These are phyloP conservation scores for Xerocomus minutiporus DNA, from an alignment of 1,284 basidiomycete species.

Conservation along the genomic window DNA sequence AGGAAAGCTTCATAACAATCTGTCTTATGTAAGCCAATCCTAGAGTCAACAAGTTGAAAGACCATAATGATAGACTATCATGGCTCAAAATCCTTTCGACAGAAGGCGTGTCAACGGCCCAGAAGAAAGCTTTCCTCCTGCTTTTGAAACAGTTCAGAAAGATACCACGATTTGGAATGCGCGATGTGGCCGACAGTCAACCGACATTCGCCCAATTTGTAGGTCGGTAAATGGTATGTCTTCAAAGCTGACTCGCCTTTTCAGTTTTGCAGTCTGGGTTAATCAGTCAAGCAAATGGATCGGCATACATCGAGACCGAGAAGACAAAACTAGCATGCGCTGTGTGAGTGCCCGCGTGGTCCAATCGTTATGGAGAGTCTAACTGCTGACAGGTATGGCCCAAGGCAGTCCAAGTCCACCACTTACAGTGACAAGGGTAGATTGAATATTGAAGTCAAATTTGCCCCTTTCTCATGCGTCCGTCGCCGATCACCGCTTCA, in stretches of 20 bases:
- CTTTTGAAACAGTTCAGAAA: slow-evolving; percentile 48
- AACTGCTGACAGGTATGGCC: slow-evolving; percentile 73
- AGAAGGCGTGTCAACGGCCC: slow-evolving; percentile 85
- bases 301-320: slow-evolving; percentile 89
- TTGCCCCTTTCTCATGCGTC: slow-evolving; percentile 86
- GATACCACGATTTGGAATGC: slow-evolving; percentile 10
- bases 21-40: slow-evolving; percentile 19
- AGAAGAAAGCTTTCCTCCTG: slow-evolving; percentile 69
- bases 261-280: slow-evolving; percentile 81
- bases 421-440: slow-evolving; percentile 82
- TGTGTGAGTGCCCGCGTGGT: slow-evolving; percentile 52
- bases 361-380: slow-evolving; percentile 2
- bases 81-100: slow-evolving; percentile 65
- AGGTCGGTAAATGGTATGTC: slow-evolving; percentile 29
- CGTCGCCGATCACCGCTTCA: slow-evolving; percentile 79
- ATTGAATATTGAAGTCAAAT: slow-evolving; percentile 94
- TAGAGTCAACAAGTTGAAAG: not conserved
- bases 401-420: slow-evolving; percentile 78
- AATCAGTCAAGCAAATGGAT: slow-evolving; percentile 90
- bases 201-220: slow-evolving; percentile 84
- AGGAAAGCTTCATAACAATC: slow-evolving; percentile 70
- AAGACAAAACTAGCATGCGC: slow-evolving; percentile 92
- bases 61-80: slow-evolving; percentile 12
- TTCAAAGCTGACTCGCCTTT: slow-evolving; percentile 12
- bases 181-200: slow-evolving; percentile 40